These are phyloP conservation scores for Colletotrichum abscissum DNA, from an alignment of 2,329 filamentous ascomycete genomes.

Conservation along the genomic window DNA sequence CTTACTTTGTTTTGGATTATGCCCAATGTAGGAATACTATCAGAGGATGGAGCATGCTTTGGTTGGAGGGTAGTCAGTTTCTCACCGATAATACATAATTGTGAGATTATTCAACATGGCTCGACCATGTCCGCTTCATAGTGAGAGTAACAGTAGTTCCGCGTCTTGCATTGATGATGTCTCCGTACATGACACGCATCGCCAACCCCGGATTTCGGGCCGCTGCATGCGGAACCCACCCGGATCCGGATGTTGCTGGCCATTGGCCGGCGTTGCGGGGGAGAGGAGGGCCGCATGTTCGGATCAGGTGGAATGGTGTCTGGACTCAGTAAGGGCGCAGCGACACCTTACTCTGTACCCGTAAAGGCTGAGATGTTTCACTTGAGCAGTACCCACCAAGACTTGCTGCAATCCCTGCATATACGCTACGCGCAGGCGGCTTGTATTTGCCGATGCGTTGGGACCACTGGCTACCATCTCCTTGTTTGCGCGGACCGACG, in stretches of 20 bases:
- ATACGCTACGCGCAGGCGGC: conserved; percentile 18
- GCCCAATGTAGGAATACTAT: conserved; percentile 4
- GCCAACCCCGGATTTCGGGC: not conserved
- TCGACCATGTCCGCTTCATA: not conserved
- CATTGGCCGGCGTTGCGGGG: conserved; percentile 2
- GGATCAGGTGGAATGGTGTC: conserved; percentile 13
- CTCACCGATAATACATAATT: conserved; percentile 31
- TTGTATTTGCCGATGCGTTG: conserved; percentile 6
- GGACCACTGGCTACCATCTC: not conserved
- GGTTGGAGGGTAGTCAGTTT: not conserved
- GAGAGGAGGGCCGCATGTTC: conserved; percentile 14
- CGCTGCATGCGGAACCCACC: conserved; percentile 6
- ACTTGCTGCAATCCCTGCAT: conserved; percentile 17
- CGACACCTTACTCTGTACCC: not conserved
- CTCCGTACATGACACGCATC: not conserved
- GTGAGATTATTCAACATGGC: conserved; percentile 5
- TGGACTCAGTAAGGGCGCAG: not conserved
- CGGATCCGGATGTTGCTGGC: conserved; percentile 22
- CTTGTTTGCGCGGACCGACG: conserved; percentile 12
- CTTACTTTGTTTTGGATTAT: not conserved
- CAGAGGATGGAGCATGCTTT: not conserved
- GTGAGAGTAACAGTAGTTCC: not conserved
- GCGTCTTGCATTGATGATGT: not conserved
- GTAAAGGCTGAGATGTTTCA: conserved; percentile 27
- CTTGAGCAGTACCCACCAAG: not conserved